Percentiles rank a stretch among this genome's conserved stretches.
phyloP scores from a whole-genome alignment of 2,329 filamentous ascomycete species.

The Pseudogymnoascus sp. region DNA sequence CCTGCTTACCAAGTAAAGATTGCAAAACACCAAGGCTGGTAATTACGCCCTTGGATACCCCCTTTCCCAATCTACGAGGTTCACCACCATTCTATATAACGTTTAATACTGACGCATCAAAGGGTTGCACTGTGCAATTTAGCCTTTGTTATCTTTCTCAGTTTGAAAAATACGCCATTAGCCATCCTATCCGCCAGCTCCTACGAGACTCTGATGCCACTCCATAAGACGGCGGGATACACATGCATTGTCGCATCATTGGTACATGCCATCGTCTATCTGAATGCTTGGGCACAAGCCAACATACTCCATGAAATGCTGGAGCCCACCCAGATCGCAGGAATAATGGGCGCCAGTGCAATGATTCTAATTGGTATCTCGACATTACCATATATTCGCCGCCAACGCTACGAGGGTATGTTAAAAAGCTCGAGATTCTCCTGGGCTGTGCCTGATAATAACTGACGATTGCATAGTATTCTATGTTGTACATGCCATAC shows the following conservation, averaged over 20 bases:
- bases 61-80: constrained; percentile 17
- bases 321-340: constrained; percentile 35
- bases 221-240: constrained; percentile 47
- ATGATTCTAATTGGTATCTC: constrained; percentile 38
- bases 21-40: constrained; percentile 20
- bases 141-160: constrained; percentile 43
- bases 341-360: constrained; percentile 39
- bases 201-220: constrained; percentile 49
- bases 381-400: constrained; percentile 33
- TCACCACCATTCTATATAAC: neutral
- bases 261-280: constrained; percentile 39
- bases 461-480: constrained; percentile 30
- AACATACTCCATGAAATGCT: constrained; percentile 28
- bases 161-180: constrained; percentile 51
- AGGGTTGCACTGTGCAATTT: constrained; percentile 44
- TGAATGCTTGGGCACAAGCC: constrained; percentile 26
- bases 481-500: constrained; percentile 43
- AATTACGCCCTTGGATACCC: constrained; percentile 15
- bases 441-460: neutral
- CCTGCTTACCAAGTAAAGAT: neutral
- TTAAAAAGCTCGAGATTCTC: neutral
- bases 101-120: neutral
- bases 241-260: constrained; percentile 38
- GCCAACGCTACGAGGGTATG: constrained; percentile 39
- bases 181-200: constrained; percentile 45